Base-by-base conservation (phyloP, 1,284 basidiomycete genomes). In the Cystobasidiaceae sp. region DNA sequence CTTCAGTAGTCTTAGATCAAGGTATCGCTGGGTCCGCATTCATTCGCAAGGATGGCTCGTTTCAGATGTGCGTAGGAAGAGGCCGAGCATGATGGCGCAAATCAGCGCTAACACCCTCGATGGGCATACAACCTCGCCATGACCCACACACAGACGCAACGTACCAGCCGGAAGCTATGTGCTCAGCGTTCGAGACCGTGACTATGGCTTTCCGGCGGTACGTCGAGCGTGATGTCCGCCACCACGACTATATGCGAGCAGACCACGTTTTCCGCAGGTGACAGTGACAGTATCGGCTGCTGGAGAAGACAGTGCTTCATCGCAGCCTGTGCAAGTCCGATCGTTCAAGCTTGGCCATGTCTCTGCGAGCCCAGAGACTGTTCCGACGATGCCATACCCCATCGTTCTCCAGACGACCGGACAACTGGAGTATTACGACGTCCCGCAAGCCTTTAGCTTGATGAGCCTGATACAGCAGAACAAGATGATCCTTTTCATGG, bases 401-500 rank as follows among this genome's bases (percentile, higher is more conserved):
- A 64, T 64, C n/a, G n/a, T 48, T 9, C 25, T 64, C n/a, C 51
- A 64, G 21, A 43, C 61, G n/a, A 25, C 45, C 8, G 48, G 51
- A 6, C 61, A 17, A 5, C 27, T 46, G 8, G 27, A 64, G 21
- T 64, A 64, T 30, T 64, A 64, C 45, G 61, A 64, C 6, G 25
- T 33, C 13, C 50, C 33, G 43, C 39, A 64, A 33, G 61, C 49
- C n/a, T 64, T 64, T 45, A 64, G 45, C 27, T 2, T 64, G 8
- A 13, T 51, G 17, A 39, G n/a, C 6, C 25, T 64, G 61, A 45
- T 64, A 15, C 41, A 48, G 52, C 61, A 64, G 43, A 64, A 64
- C 44, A 64, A 64, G 44, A 64, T 64, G 61, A 64, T 64, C 9
- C 32, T 64, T 17, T 48, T 64, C 43, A 64, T 64, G 61, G 61